Conservation (phyloP, 192 early-diverging fungal species). For the Chytriomyces confervae region DNA sequence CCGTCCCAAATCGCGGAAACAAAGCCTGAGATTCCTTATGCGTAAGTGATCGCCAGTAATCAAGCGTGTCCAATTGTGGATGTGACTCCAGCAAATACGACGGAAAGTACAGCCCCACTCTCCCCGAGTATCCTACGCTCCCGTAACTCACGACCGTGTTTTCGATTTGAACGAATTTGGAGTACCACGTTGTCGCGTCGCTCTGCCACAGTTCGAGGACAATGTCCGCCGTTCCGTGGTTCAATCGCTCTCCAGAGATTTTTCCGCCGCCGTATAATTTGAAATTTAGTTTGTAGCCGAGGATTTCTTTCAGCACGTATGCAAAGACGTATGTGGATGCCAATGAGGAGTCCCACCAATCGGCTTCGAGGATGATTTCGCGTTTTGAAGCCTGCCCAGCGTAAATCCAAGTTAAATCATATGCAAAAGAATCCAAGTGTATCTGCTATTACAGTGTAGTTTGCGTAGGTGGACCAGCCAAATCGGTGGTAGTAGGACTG, state of each 20-base stretch:
- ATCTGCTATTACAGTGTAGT: constrained; percentile 8
- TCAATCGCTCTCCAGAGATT: not conserved
- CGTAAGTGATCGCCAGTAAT: not conserved
- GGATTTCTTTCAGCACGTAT: not conserved
- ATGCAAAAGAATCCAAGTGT: not conserved
- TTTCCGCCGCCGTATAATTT: constrained; percentile 2
- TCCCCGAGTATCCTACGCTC: not conserved
- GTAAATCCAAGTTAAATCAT: not conserved
- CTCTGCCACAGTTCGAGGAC: not conserved
- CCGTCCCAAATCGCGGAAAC: not conserved
- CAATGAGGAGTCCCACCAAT: constrained; percentile 11
- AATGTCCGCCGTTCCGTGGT: not conserved
- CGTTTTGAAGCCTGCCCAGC: not conserved
- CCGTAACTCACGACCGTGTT: not conserved
- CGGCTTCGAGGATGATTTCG: constrained; percentile 8
- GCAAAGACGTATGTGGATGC: not conserved
- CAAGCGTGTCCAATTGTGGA: not conserved
- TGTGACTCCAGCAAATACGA: not conserved
- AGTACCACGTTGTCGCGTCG: constrained; percentile 1
- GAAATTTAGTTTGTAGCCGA: constrained; percentile 23
- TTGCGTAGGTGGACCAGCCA: not conserved
- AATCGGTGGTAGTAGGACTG: not conserved
- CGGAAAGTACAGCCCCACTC: not conserved
- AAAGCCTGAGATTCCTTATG: not conserved
- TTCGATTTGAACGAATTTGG: not conserved